Base-by-base conservation (phyloP, 2,329 filamentous ascomycete species). In the Epichloe hybrida region DNA sequence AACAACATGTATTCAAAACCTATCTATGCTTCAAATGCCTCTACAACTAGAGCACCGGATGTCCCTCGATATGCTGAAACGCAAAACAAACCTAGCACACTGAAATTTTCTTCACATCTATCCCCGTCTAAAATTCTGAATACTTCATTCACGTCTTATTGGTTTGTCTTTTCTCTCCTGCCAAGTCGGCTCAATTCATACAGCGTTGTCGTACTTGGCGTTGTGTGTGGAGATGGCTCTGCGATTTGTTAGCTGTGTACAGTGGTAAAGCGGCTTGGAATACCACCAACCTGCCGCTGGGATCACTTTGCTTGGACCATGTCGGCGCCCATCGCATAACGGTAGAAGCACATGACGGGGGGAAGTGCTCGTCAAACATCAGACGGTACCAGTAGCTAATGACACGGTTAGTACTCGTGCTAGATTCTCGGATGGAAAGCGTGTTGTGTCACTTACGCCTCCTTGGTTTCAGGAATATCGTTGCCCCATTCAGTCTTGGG, bases 291-390 rank as follows among this genome's bases (percentile, higher is more conserved):
- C 88, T 81, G 74, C 93, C 94, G 69, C 87, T 95, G 54, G 93
- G 93, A 69, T 98, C 93, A 27, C 82, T 87, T 79, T 96, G 89
- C 68, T 95, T 86, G 51, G 88, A 95, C 93, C 93, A 98, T 38
- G 87, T 98, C 31, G 93, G 93, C 52, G 87, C 89, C 94, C 93
- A 98, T 64, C 93, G 79, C 86, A 88, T 86, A 50, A 98, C 93
- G 7, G 93, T 98, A 53, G 80, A 83, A 8, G 93, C 94, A 66
- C 91, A 97, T 64, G 84, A 84, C 51, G 83, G 79, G 45, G 94
- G 45, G 93, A 80, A 98, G 71, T 94, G 91, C 77, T 98, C 91
- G 68, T 98, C 93, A 66, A 97, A 98, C 91, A 98, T 97, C 67
- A 74, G 78, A 62, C 93, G 84, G 74, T 98, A 98, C 93, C 93